These are phyloP conservation scores for Vigna hirtella DNA, from an alignment of 306 rosid genomes.

Conservation along the genomic window DNA sequence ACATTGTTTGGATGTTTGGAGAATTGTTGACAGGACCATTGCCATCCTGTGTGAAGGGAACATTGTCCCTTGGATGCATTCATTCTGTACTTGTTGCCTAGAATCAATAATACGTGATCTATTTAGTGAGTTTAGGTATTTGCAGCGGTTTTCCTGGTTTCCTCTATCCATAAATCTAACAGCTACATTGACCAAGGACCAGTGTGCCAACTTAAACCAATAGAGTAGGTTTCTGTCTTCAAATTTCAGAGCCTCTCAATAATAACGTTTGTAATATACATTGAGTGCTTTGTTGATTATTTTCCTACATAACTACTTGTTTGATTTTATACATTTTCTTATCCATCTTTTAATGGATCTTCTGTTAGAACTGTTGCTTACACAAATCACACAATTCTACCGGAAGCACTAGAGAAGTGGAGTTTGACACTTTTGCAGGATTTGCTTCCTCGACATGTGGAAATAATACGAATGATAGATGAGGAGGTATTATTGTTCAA, in stretches of 20 bases:
- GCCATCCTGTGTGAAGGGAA: no score
- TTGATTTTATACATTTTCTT: slow-evolving; percentile 31
- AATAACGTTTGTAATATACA: slow-evolving; percentile 10
- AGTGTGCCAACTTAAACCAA: slow-evolving; percentile 18
- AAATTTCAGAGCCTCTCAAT: slow-evolving; percentile 20
- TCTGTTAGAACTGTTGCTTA: slow-evolving; percentile 82
- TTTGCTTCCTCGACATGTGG: slow-evolving; percentile 92
- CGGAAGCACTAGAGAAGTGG: slow-evolving; percentile 99
- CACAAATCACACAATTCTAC: slow-evolving; percentile 96
- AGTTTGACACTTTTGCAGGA: slow-evolving; percentile 78
- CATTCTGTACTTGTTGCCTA: no score
- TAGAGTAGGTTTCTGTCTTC: slow-evolving; percentile 16
- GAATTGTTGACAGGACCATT: no score
- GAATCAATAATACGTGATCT: no score
- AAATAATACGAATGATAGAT: slow-evolving; percentile 78
- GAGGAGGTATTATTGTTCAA: slow-evolving; percentile 70
- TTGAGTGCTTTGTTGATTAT: background rate
- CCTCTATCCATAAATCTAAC: no score
- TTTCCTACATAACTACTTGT: slow-evolving; percentile 1
- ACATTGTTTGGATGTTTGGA: no score
- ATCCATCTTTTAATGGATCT: slow-evolving; percentile 39
- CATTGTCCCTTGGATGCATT: no score
- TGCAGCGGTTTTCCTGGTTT: no score
- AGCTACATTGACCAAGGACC: background rate
- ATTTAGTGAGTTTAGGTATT: no score